Percentiles rank a stretch among this genome's conserved stretches.
phyloP scores from a whole-genome alignment of 768 basidiomycete species.

The Holtermanniella nyarrowii region DNA sequence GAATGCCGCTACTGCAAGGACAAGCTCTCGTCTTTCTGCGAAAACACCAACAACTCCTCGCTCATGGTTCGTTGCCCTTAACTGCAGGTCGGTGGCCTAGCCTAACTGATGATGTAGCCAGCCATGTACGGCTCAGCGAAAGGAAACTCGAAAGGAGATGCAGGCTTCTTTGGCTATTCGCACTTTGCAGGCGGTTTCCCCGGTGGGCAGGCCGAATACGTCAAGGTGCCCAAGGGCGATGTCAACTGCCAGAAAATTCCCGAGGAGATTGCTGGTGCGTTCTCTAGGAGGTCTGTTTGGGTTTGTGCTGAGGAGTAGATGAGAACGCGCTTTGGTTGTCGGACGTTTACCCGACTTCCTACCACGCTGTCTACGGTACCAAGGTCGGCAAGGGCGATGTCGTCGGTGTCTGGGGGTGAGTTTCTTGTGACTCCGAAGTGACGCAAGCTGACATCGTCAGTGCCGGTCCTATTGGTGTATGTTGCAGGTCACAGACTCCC shows the following conservation, averaged over 20 bases:
- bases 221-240: slow-evolving; percentile 53
- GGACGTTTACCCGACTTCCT: slow-evolving; percentile 57
- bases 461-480: slow-evolving; percentile 53
- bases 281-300: slow-evolving; percentile 20
- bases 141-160: slow-evolving; percentile 48
- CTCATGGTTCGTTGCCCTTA: slow-evolving; percentile 33
- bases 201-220: slow-evolving; percentile 67
- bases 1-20: slow-evolving; percentile 61
- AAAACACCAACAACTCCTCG: slow-evolving; percentile 59
- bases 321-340: slow-evolving; percentile 35
- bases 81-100: not conserved
- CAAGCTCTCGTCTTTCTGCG: slow-evolving; percentile 63
- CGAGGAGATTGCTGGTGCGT: slow-evolving; percentile 55
- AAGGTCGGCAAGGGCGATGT: slow-evolving; percentile 62
- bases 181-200: slow-evolving; percentile 50
- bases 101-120: not conserved
- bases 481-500: slow-evolving; percentile 23
- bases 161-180: slow-evolving; percentile 51
- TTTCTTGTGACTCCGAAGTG: slow-evolving; percentile 41
- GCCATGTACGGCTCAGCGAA: slow-evolving; percentile 38
- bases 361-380: slow-evolving; percentile 63
- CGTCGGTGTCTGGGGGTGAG: slow-evolving; percentile 59
- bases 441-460: slow-evolving; percentile 21
- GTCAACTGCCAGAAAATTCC: slow-evolving; percentile 64
- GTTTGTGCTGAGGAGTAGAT: slow-evolving; percentile 4